Conservation (phyloP, 2,329 filamentous ascomycete genomes). For the Tolypocladium album region DNA sequence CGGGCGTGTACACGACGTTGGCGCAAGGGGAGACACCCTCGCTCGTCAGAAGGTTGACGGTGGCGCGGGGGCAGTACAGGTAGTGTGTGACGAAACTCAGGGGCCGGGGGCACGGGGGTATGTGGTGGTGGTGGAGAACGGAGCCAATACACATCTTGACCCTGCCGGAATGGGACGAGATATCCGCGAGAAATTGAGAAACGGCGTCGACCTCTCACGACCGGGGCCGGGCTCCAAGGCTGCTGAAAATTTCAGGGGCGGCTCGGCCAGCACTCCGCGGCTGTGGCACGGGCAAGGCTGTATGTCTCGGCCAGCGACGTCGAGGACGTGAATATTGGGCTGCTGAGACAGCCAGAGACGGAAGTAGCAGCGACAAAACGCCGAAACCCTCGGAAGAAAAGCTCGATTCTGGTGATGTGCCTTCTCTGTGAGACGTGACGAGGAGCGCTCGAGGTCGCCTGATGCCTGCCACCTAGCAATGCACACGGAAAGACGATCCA, state of each 20-base stretch:
- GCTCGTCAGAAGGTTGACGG: slow-evolving; percentile 16
- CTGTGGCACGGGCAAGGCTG: slow-evolving; percentile 1
- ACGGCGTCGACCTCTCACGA: neutral
- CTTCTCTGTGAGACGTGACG: neutral
- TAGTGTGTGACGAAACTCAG: slow-evolving; percentile 32
- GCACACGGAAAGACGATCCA: neutral
- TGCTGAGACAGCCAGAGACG: neutral
- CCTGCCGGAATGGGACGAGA: neutral
- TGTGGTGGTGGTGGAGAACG: slow-evolving; percentile 40
- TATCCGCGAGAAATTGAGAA: neutral
- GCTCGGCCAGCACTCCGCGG: neutral
- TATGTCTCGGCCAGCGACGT: slow-evolving; percentile 14
- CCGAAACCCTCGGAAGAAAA: neutral
- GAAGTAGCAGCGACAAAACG: neutral
- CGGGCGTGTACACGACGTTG: slow-evolving; percentile 17
- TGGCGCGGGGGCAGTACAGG: slow-evolving; percentile 28
- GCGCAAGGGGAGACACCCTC: slow-evolving; percentile 11
- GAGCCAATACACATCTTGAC: slow-evolving; percentile 37
- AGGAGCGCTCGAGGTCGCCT: neutral
- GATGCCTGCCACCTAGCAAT: neutral
- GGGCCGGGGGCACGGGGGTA: slow-evolving; percentile 28
- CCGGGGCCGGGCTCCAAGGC: neutral
- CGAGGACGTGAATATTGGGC: neutral
- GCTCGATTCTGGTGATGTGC: neutral
- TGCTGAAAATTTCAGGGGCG: neutral